These are phyloP conservation scores for Fomitopsis betulina DNA, from an alignment of 1,284 basidiomycete genomes.

Conservation along the genomic window DNA sequence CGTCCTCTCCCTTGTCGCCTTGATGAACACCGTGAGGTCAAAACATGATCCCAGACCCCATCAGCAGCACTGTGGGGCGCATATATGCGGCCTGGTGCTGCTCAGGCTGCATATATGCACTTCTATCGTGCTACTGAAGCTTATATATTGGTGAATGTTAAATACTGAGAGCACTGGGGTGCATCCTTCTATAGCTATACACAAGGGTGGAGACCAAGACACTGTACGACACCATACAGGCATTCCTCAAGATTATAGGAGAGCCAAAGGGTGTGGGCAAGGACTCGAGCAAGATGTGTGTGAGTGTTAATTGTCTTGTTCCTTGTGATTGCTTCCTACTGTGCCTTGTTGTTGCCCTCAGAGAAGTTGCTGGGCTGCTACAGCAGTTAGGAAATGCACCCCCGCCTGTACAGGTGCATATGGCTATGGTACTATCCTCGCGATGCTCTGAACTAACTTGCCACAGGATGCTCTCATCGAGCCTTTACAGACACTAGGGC, in stretches of 20 bases:
- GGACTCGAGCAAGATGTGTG: slow-evolving; percentile 67
- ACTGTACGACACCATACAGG: slow-evolving; percentile 85
- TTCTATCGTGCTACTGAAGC: too few species aligned
- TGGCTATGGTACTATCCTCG: neutral
- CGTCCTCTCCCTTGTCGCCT: too few species aligned
- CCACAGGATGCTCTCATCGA: slow-evolving; percentile 79
- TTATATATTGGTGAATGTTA: too few species aligned
- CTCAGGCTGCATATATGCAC: too few species aligned
- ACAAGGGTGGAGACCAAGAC: slow-evolving; percentile 77
- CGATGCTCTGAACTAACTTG: neutral
- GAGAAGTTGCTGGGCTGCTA: slow-evolving; percentile 83
- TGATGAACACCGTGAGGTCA: too few species aligned
- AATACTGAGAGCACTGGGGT: too few species aligned
- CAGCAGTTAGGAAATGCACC: slow-evolving; percentile 92
- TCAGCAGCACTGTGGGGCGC: too few species aligned
- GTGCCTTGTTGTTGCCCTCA: slow-evolving; percentile 73
- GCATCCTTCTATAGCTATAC: too few species aligned
- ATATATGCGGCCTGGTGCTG: too few species aligned
- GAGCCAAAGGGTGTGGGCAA: slow-evolving; percentile 67
- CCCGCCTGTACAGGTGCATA: slow-evolving; percentile 70
- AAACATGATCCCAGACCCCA: too few species aligned
- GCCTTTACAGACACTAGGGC: slow-evolving; percentile 80
- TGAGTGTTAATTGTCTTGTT: slow-evolving; percentile 7
- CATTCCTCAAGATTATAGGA: slow-evolving; percentile 67
- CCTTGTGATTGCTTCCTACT: slow-evolving; percentile 18